Conservation (phyloP, 176 grass and related monocot genomes). For the Cocos nucifera region DNA sequence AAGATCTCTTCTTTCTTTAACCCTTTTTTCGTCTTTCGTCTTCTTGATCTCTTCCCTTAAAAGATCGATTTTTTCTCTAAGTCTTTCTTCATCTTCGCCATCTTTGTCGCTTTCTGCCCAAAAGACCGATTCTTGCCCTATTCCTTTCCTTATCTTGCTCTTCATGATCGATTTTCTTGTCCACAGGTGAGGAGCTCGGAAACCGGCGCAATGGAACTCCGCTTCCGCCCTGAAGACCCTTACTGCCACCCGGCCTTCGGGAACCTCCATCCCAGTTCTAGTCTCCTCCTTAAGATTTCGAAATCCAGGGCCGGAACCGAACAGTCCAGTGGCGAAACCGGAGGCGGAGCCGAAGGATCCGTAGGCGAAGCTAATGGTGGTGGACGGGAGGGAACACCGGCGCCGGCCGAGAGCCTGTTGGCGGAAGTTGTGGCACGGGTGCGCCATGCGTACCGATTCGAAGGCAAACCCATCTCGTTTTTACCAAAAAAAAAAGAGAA, state of each 20-base stretch:
- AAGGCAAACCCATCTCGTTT: slow-evolving; percentile 29
- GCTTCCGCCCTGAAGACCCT: slow-evolving; percentile 76
- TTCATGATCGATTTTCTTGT: background rate
- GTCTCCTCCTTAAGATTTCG: slow-evolving; percentile 55
- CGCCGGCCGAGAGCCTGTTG: background rate
- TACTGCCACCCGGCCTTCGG: slow-evolving; percentile 67
- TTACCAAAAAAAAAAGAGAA: background rate
- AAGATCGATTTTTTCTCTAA: too few relatives aligned
- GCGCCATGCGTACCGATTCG: slow-evolving; percentile 53
- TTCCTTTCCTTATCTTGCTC: too few relatives aligned
- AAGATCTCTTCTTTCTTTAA: too few relatives aligned
- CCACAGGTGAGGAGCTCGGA: slow-evolving; percentile 39
- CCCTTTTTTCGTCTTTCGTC: too few relatives aligned
- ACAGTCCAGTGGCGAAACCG: too few relatives aligned
- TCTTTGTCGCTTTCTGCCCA: too few relatives aligned
- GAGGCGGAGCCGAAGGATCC: too few relatives aligned
- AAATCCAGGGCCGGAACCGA: slow-evolving; percentile 16
- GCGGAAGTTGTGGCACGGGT: slow-evolving; percentile 62
- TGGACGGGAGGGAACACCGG: background rate
- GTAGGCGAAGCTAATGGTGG: background rate
- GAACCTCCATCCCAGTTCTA: slow-evolving; percentile 24
- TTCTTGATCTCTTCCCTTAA: too few relatives aligned
- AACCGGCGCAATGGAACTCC: slow-evolving; percentile 41
- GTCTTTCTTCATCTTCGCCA: too few relatives aligned
- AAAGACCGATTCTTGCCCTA: too few relatives aligned